These are phyloP conservation scores for Solanum okadae DNA, from an alignment of 257 asterid species.

Conservation along the genomic window DNA sequence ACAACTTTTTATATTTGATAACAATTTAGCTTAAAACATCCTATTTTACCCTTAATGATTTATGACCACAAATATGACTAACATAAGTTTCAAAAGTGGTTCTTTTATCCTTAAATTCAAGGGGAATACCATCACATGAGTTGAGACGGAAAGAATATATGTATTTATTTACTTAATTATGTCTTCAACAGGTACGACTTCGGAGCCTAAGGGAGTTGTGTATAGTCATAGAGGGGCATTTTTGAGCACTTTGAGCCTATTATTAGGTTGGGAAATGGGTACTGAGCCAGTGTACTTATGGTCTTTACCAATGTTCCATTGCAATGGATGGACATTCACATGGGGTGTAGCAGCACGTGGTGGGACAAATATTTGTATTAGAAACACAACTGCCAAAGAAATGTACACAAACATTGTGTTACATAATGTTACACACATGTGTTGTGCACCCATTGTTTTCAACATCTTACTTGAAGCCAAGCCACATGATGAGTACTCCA, in stretches of 20 bases:
- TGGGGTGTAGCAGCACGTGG: constrained; percentile 96
- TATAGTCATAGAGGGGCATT: constrained; percentile 89
- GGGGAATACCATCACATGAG: background rate
- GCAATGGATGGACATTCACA: constrained; percentile 93
- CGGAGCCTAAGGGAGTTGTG: constrained; percentile 81
- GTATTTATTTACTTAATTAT: background rate
- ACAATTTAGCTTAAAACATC: background rate
- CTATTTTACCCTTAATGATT: background rate
- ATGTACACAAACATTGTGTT: constrained; percentile 42
- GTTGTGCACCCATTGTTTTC: constrained; percentile 80
- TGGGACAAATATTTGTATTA: constrained; percentile 81
- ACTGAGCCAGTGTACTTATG: constrained; percentile 70
- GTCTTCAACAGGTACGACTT: constrained; percentile 40
- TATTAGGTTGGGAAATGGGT: constrained; percentile 76
- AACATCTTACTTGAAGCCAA: constrained; percentile 51
- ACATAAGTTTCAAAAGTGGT: background rate
- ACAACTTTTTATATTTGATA: background rate
- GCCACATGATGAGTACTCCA: constrained; percentile 40
- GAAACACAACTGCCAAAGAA: constrained; percentile 53
- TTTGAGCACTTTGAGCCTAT: constrained; percentile 58
- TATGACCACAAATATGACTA: background rate
- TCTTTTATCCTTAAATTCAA: background rate
- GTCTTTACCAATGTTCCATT: constrained; percentile 93
- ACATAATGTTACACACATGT: constrained; percentile 83
- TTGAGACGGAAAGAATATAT: background rate